Evolutionary conservation across 257 asterid genomes (phyloP).

Genomic region (Pogostemon cablin): DNA sequence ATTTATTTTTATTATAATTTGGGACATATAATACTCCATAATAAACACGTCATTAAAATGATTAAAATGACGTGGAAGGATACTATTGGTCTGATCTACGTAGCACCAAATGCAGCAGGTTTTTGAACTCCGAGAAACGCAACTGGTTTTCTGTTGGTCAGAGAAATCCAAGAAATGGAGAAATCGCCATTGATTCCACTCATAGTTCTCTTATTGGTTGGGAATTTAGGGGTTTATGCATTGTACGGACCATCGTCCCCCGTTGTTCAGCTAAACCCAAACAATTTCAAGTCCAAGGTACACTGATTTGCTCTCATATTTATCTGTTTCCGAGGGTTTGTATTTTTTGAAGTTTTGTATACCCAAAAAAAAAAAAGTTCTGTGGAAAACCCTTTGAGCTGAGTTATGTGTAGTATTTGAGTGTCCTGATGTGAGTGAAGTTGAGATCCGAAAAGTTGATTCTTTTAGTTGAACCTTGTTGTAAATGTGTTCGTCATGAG

Average conservation of each 20-base stretch:
- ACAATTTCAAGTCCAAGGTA: constrained; percentile 96
- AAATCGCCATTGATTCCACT: constrained; percentile 47
- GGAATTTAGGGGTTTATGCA: constrained; percentile 52
- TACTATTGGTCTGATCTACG: constrained; percentile 41
- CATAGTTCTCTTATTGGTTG: constrained; percentile 41
- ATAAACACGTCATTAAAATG: neutral
- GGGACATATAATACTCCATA: too few relatives aligned
- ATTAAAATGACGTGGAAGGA: constrained; percentile 34
- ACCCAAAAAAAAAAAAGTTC: too few relatives aligned
- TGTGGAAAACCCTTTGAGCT: neutral
- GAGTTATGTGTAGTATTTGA: neutral
- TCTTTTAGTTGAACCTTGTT: neutral
- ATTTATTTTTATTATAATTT: too few relatives aligned
- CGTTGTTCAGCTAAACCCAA: constrained; percentile 83
- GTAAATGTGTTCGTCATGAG: constrained; percentile 1
- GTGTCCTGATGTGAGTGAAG: constrained; percentile 23
- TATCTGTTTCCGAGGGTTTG: neutral
- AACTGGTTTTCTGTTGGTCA: constrained; percentile 14
- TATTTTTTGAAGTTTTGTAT: neutral
- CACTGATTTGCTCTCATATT: constrained; percentile 25
- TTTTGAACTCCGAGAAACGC: constrained; percentile 21
- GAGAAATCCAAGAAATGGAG: constrained; percentile 43
- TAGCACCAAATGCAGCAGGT: constrained; percentile 29
- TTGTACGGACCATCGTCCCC: constrained; percentile 85
- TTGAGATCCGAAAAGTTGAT: constrained; percentile 16